Base-by-base conservation (phyloP, 2,329 filamentous ascomycete species). In the Penicillium sp. region DNA sequence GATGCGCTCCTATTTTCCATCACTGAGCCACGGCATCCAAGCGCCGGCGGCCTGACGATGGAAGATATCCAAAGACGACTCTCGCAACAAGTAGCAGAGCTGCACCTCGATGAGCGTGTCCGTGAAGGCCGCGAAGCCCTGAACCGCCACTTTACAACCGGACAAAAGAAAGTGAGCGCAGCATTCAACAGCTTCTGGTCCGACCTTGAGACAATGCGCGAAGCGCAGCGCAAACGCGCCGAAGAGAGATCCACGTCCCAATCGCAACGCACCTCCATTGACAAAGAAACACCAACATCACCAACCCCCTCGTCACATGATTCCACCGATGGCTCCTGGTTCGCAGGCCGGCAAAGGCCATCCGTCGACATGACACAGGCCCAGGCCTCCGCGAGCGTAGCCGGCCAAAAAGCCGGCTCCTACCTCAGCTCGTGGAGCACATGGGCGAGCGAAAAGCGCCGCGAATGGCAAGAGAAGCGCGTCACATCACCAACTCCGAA, bases 1-100 rank as follows among this genome's bases (percentile, higher is more conserved):
- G 92, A 97, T 69, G 87, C 87, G 16, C 89, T 96, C 67, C 82
- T 99, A 16, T 99, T 97, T 69, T 93, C 96, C 64, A 90, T 99
- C 61, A 89, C 95, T 14, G 92, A 96, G 69, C 94, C 94, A 2
- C 88, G 87, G 59, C 94, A 99, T 73, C 94, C 94, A 4, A 97
- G 90, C 72, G 92, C 92, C 1, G 94, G 94, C 26, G 93, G 92
- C 0, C 81, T 99, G 20, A 92, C 89, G 1, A 92, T 99, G 60
- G 94, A 97, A 64, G 94, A 99, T 71, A 88, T 99, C 13, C 93
- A 97, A 71, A 85, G 94, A 49, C 84, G 94, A 24, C 83, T 99
- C 34, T 87, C 91, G 35, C 89, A 95, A 72, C 94, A 97, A 75
- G 90, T 99, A 48, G 89, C 93, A 63, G 93, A 97, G 59, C 82